phyloP scores from a whole-genome alignment of 257 asterid species.

The Plectranthus barbatus region DNA sequence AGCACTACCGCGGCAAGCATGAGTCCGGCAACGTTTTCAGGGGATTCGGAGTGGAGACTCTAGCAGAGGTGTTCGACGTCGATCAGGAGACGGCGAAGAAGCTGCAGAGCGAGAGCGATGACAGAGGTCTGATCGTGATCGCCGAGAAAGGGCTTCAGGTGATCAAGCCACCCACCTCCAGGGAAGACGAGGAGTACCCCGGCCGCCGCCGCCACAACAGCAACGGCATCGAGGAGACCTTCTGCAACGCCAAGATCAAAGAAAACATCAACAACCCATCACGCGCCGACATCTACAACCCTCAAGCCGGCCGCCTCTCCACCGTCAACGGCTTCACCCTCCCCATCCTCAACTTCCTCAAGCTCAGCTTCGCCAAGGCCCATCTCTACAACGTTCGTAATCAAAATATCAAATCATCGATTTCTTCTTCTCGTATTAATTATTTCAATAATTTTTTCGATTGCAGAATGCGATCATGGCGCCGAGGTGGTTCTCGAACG shows the following conservation, averaged over 20 bases:
- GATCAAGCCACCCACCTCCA: constrained; percentile 34
- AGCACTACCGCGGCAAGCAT: background rate
- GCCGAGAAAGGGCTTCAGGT: constrained; percentile 37
- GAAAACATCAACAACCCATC: constrained; percentile 39
- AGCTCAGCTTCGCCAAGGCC: constrained; percentile 55
- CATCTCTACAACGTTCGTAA: too few relatives aligned
- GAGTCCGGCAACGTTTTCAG: constrained; percentile 30
- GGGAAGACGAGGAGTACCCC: background rate
- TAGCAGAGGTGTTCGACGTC: constrained; percentile 30
- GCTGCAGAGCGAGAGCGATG: constrained; percentile 29
- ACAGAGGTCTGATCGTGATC: constrained; percentile 32
- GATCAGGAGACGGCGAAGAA: constrained; percentile 37
- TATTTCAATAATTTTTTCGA: too few relatives aligned
- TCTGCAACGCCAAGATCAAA: constrained; percentile 35
- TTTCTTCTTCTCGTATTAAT: too few relatives aligned
- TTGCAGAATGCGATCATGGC: constrained; percentile 54
- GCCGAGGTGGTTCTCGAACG: constrained; percentile 61
- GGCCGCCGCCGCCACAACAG: background rate
- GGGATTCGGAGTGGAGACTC: constrained; percentile 15
- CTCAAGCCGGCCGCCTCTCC: constrained; percentile 53
- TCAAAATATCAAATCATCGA: too few relatives aligned
- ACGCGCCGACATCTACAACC: constrained; percentile 58
- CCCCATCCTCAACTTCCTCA: constrained; percentile 50
- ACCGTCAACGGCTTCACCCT: constrained; percentile 47
- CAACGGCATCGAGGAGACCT: constrained; percentile 67